A percentile compares a stretch with the other conserved stretches of the same genome.
These are phyloP conservation scores for Xylaria multiplex DNA, from an alignment of 2,329 filamentous ascomycete genomes.

Conservation along the genomic window DNA sequence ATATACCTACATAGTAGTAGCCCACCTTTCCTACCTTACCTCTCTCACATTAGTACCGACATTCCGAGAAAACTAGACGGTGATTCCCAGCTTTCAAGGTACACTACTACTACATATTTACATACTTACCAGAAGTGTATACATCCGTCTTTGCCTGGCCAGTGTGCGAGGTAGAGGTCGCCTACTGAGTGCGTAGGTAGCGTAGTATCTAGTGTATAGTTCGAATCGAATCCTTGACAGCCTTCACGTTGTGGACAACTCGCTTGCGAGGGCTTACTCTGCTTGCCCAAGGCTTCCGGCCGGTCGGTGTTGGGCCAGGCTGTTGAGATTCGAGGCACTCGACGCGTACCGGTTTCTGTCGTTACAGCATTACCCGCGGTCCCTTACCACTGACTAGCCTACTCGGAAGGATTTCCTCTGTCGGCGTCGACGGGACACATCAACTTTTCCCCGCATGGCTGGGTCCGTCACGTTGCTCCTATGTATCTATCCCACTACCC, in stretches of 20 bases:
- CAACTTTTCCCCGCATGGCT: conserved; percentile 33
- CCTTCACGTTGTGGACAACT: conserved; percentile 8
- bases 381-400: neutral
- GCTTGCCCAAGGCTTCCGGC: conserved; percentile 16
- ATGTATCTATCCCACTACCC: conserved; percentile 36
- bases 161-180: neutral
- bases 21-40: conserved; percentile 8
- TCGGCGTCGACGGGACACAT: conserved; percentile 29
- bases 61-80: conserved; percentile 3
- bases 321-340: conserved; percentile 33
- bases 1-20: neutral
- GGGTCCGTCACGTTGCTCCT: conserved; percentile 17
- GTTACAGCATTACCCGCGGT: conserved; percentile 10
- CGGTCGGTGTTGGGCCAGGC: conserved; percentile 12
- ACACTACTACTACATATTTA: neutral
- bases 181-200: neutral
- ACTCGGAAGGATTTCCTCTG: conserved; percentile 17
- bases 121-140: neutral
- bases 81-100: neutral
- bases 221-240: conserved; percentile 16
- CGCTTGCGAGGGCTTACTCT: conserved; percentile 10
- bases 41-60: neutral
- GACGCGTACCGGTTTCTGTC: conserved; percentile 21
- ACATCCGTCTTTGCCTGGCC: conserved; percentile 2
- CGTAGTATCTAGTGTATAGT: neutral